Percentiles rank a stretch among this genome's conserved stretches.
phyloP scores from a whole-genome alignment of 345 rosid genomes.

The Populus pruinosa region DNA sequence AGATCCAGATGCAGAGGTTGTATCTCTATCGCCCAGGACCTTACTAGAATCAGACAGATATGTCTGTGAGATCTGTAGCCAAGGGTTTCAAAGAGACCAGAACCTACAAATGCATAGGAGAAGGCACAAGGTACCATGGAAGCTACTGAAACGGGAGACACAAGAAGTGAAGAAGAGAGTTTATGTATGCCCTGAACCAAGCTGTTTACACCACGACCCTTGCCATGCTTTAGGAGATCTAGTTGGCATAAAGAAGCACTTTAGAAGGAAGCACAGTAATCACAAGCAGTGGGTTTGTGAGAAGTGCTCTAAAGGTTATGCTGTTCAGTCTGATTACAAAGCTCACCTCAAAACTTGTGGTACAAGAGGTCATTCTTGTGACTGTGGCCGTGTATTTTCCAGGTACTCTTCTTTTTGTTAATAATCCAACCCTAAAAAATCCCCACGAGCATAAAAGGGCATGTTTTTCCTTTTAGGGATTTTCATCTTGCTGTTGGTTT shows the following conservation, averaged over 20 bases:
- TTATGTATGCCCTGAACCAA: conserved; percentile 73
- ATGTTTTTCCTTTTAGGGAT: neutral
- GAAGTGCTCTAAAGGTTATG: conserved; percentile 74
- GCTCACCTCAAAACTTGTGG: conserved; percentile 92
- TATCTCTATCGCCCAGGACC: conserved; percentile 68
- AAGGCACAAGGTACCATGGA: conserved; percentile 87
- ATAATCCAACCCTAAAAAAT: conserved; percentile 13
- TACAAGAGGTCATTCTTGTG: conserved; percentile 83
- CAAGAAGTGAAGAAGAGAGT: conserved; percentile 69
- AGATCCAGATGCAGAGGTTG: conserved; percentile 95
- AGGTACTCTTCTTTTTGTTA: conserved; percentile 34
- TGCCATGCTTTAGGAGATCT: conserved; percentile 86
- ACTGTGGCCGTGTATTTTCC: conserved; percentile 91
- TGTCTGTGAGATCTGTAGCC: conserved; percentile 87
- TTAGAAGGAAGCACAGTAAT: conserved; percentile 71
- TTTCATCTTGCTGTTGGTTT: neutral
- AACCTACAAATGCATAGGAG: conserved; percentile 87
- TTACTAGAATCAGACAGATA: conserved; percentile 74
- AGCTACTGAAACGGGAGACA: conserved; percentile 68
- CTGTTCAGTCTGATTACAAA: conserved; percentile 86
- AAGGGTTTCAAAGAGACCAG: conserved; percentile 87
- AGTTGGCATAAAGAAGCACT: conserved; percentile 80
- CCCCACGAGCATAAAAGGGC: neutral
- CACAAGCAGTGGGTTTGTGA: conserved; percentile 83
- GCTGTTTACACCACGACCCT: conserved; percentile 79